Evolutionary conservation across 1,284 basidiomycete genomes (phyloP), one percentile per base, ranked within the genome.

Genomic region (Chalciporus sp.): DNA sequence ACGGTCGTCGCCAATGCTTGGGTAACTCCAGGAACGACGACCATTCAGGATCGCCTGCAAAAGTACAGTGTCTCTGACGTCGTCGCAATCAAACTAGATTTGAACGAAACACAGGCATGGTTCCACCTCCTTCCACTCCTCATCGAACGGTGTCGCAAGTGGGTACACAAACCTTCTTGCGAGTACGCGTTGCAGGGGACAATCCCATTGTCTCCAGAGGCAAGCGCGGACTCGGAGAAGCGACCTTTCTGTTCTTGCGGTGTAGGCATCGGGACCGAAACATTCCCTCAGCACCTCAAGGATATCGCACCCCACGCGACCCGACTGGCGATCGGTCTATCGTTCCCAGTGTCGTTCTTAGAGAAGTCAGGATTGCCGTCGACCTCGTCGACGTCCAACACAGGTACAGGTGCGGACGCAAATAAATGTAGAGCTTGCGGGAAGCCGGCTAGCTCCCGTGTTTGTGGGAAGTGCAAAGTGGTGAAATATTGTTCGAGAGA

Each of bases 231-330:
- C 31, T 53, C 64, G 1, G 65, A 56, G 0, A 62, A 64, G 20
- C 67, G 62, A 27, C 75, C 79, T 0, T 68, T 82, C 16, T 84
- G 82, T 60, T 66, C 66, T 0, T 84, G 82, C 50, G 82, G 82
- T 1, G 58, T 65, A 23, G 81, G 81, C 0, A 65, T 74, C 28
- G 72, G 75, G 49, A 49, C 57, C 19, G 72, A 69, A 2, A 53
- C 52, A 3, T 63, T 79, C 39, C 60, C 58, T 1, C 58, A 61
- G 4, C 45, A 23, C 16, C 62, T 66, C 16, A 63, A 64, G 43
- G 26, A 48, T 0, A 60, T 79, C 9, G 72, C 72, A 3, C 71
- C 74, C 4, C 68, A 73, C 44, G 74, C 72, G 27, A 82, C 81
- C 3, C 69, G 81, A 16, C 64, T 72, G 11, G 82, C 79, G 3